phyloP scores from a whole-genome alignment of 2,329 filamentous ascomycete species.

The Alternaria burnsii region DNA sequence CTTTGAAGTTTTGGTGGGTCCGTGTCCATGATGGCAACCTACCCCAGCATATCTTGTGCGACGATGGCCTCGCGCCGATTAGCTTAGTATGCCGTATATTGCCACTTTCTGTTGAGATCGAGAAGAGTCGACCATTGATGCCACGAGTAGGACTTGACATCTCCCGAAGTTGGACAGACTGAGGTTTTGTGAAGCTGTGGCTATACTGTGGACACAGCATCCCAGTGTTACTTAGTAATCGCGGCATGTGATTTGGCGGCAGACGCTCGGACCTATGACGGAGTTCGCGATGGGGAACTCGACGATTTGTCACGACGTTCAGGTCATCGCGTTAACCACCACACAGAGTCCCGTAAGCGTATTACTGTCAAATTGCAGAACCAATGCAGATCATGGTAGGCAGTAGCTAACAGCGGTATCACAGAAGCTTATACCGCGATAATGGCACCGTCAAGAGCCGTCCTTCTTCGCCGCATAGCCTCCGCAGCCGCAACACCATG shows the following conservation, averaged over 20 bases:
- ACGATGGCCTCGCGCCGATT: conserved; percentile 9
- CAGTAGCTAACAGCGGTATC: conserved; percentile 12
- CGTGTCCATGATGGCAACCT: conserved; percentile 11
- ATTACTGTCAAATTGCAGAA: background rate
- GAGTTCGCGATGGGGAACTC: conserved; percentile 25
- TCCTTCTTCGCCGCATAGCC: conserved; percentile 29
- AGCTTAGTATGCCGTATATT: conserved; percentile 14
- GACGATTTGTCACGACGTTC: conserved; percentile 19
- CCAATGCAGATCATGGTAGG: conserved; percentile 17
- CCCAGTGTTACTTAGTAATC: conserved; percentile 18
- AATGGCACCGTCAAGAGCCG: conserved; percentile 49
- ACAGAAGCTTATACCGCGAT: conserved; percentile 13
- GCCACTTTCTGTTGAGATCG: conserved; percentile 33
- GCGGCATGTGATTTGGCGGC: conserved; percentile 42
- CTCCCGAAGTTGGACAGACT: conserved; percentile 11
- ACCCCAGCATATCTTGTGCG: conserved; percentile 24
- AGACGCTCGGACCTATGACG: conserved; percentile 44
- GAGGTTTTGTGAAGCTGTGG: conserved; percentile 7
- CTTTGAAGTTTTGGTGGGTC: conserved; percentile 26
- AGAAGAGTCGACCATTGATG: background rate
- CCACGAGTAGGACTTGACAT: background rate
- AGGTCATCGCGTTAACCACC: conserved; percentile 18
- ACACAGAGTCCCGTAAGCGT: conserved; percentile 20
- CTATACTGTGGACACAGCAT: background rate
- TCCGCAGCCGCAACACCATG: conserved; percentile 27